Evolutionary conservation across 371 early-diverging fungal species (phyloP).

Genomic region (Chytridiales sp.): DNA sequence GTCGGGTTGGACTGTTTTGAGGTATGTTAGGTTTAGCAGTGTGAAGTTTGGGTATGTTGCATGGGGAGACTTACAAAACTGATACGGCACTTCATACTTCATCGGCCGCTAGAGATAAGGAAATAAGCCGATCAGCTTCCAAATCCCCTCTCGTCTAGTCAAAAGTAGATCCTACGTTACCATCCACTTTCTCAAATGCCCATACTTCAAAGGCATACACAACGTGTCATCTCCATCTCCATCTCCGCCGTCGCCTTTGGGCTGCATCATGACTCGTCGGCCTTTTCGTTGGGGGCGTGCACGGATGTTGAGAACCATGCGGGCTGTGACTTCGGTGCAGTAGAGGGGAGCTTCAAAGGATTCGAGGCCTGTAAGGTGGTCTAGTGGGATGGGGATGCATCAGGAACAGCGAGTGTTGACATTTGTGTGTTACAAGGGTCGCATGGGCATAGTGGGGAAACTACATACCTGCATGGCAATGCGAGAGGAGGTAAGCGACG

Average conservation of each 20-base stretch:
- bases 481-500: slow-evolving; percentile 20
- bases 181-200: not conserved
- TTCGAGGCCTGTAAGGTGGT: slow-evolving; percentile 24
- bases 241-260: not conserved
- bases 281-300: too few species aligned
- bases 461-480: slow-evolving; percentile 20
- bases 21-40: too few species aligned
- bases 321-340: slow-evolving; percentile 21
- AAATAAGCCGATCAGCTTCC: not conserved
- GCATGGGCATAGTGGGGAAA: too few species aligned
- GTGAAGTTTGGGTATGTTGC: too few species aligned
- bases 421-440: too few species aligned
- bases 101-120: not conserved
- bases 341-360: slow-evolving; percentile 22
- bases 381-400: slow-evolving; percentile 8
- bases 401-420: not conserved
- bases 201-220: not conserved
- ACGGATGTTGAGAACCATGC: slow-evolving; percentile 3
- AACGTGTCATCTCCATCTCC: not conserved
- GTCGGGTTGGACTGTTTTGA: slow-evolving; percentile 7
- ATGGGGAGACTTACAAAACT: too few species aligned
- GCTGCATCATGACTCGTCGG: too few species aligned
- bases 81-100: too few species aligned
- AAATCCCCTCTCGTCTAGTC: not conserved
- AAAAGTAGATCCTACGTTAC: not conserved